Evolutionary conservation across 2,329 filamentous ascomycete species (phyloP), one percentile per base, ranked within the genome.

Genomic region (Pseudocercospora fijiensis): DNA sequence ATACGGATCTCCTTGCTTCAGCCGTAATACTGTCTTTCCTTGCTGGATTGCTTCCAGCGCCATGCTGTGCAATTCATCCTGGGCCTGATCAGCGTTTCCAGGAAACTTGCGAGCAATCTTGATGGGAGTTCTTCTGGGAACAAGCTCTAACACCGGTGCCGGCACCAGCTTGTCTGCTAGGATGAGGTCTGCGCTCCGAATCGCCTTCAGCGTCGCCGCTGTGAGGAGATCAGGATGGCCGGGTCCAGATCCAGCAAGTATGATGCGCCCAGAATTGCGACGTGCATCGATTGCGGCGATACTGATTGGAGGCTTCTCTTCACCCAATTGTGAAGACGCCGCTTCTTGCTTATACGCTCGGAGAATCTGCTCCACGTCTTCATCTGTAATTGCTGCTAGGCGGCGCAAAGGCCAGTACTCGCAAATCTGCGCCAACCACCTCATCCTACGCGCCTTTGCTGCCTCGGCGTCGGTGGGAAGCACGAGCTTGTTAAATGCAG

Each of bases 1-100:
- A 78, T 96, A 99, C 0, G 95, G 95, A 73, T 99, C 95, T 52
- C 95, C 95, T 76, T 99, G 95, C 80, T 99, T 99, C 51, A 99
- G 82, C 2, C 95, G 86, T 33, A 99, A 83, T 0, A 99, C 95
- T 1, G 86, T 90, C 75, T 90, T 87, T 11, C 95, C 95, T 20
- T 83, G 80, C 55, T 82, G 79, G 20, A 90, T 71, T 1, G 87
- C 92, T 2, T 86, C 85, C 1, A 96, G 82, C 0, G 92, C 95
- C 71, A 91, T 84, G 59, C 88, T 84, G 2, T 96, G 85, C 4
- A 99, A 86, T 77, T 99, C 95, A 73, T 93, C 88, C 76, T 99
- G 95, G 0, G 95, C 95, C 51, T 87, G 87, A 71, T 99, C 95
- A 45, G 95, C 95, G 77, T 99, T 98, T 22, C 95, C 95, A 0